Conservation (phyloP, 2,329 filamentous ascomycete genomes). For the Diplodia intermedia region DNA sequence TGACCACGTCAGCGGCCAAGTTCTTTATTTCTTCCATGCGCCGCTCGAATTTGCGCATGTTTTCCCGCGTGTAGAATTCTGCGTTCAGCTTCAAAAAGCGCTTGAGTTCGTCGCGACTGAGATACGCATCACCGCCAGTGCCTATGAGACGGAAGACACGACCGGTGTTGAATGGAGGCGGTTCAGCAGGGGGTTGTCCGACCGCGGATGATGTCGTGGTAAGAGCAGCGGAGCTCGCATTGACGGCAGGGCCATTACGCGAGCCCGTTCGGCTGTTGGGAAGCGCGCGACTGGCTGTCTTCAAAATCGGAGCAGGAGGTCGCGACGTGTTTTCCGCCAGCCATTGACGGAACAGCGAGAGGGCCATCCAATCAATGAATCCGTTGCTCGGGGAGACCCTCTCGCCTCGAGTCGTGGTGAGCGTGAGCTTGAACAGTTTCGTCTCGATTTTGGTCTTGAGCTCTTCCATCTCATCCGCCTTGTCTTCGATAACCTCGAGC, state of each 20-base stretch:
- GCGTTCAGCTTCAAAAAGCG: constrained; percentile 84
- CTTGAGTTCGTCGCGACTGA: constrained; percentile 87
- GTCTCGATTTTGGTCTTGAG: constrained; percentile 79
- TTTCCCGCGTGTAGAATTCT: constrained; percentile 85
- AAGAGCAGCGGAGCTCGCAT: constrained; percentile 16
- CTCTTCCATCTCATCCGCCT: constrained; percentile 90
- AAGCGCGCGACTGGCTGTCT: constrained; percentile 39
- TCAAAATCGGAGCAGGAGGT: constrained; percentile 62
- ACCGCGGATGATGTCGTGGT: constrained; percentile 36
- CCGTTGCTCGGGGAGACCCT: constrained; percentile 78
- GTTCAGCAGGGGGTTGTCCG: constrained; percentile 40
- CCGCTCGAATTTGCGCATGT: constrained; percentile 82
- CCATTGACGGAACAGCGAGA: constrained; percentile 91
- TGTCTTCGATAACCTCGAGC: constrained; percentile 90
- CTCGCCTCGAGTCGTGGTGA: constrained; percentile 81
- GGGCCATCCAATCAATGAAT: constrained; percentile 88
- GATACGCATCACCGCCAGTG: constrained; percentile 68
- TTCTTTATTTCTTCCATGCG: constrained; percentile 87
- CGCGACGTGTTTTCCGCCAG: constrained; percentile 87
- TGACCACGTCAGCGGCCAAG: constrained; percentile 80
- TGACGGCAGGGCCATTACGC: constrained; percentile 11
- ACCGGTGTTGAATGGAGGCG: constrained; percentile 60
- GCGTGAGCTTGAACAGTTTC: constrained; percentile 78
- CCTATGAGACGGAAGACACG: constrained; percentile 81
- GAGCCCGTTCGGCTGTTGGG: constrained; percentile 26